Evolutionary conservation across 495 filamentous ascomycete species (phyloP).

Genomic region (Penicillium simplicissimum): DNA sequence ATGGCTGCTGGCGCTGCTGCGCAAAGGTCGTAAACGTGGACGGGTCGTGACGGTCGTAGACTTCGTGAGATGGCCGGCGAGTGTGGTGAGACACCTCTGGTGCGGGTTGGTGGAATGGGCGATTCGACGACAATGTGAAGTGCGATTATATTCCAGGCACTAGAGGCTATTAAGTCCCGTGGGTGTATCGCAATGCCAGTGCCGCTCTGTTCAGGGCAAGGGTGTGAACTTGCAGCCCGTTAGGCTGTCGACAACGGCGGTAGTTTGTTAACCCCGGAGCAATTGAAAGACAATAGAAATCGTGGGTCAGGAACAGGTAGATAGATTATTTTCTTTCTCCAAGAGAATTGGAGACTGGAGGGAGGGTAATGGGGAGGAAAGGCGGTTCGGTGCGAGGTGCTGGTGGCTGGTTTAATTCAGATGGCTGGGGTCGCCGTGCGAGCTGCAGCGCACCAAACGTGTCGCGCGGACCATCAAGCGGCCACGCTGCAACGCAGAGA

Average conservation of each 20-base stretch:
- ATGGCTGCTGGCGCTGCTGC: slow-evolving; percentile 62
- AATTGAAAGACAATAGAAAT: slow-evolving; percentile 6
- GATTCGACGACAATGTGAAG: slow-evolving; percentile 41
- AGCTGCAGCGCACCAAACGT: slow-evolving; percentile 32
- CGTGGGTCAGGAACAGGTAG: background rate
- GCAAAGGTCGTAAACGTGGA: slow-evolving; percentile 50
- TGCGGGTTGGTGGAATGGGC: slow-evolving; percentile 19
- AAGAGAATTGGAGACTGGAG: background rate
- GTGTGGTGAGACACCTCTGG: slow-evolving; percentile 47
- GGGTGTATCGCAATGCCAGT: slow-evolving; percentile 19
- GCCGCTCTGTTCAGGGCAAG: slow-evolving; percentile 4
- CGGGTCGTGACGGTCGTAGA: slow-evolving; percentile 60
- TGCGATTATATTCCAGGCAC: slow-evolving; percentile 13
- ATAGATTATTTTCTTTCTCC: background rate
- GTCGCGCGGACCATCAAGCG: slow-evolving; percentile 27
- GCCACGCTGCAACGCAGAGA: slow-evolving; percentile 9
- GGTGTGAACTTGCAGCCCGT: background rate
- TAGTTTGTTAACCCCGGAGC: slow-evolving; percentile 9
- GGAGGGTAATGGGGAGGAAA: slow-evolving; percentile 4
- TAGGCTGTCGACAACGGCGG: slow-evolving; percentile 5
- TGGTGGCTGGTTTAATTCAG: slow-evolving; percentile 37
- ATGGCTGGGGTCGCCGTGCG: slow-evolving; percentile 33
- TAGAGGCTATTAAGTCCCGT: slow-evolving; percentile 13
- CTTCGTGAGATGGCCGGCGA: slow-evolving; percentile 53
- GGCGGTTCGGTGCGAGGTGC: slow-evolving; percentile 12